These are phyloP conservation scores for Starmera quercuum DNA, from an alignment of 805 yeast species.

Conservation along the genomic window DNA sequence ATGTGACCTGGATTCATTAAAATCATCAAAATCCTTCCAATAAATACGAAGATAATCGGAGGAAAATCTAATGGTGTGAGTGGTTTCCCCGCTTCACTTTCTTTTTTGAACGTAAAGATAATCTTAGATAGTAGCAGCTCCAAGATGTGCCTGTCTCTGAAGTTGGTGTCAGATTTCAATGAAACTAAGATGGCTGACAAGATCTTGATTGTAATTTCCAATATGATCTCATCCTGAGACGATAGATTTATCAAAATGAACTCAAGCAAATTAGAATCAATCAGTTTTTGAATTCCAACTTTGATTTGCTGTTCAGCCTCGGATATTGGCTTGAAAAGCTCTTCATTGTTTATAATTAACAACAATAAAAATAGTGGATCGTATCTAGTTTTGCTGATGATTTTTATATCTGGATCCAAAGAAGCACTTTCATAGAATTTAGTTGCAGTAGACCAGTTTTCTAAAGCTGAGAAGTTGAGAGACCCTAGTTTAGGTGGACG, in stretches of 20 bases:
- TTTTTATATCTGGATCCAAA: constrained; percentile 9
- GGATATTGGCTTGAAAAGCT: constrained; percentile 35
- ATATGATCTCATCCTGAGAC: constrained; percentile 20
- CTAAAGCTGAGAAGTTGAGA: constrained; percentile 1
- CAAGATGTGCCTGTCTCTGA: constrained; percentile 50
- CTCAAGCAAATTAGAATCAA: constrained; percentile 50
- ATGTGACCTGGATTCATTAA: constrained; percentile 64
- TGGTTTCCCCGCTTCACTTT: constrained; percentile 10
- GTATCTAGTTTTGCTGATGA: constrained; percentile 26
- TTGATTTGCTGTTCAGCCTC: constrained; percentile 24
- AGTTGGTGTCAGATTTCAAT: constrained; percentile 32
- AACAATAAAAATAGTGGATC: constrained; percentile 68
- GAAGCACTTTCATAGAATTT: constrained; percentile 20
- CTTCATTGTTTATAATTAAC: constrained; percentile 55
- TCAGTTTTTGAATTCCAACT: constrained; percentile 47
- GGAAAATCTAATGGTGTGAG: constrained; percentile 21
- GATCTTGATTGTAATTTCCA: constrained; percentile 34
- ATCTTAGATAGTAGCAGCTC: constrained; percentile 43
- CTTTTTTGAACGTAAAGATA: constrained; percentile 23
- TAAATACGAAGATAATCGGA: constrained; percentile 44
- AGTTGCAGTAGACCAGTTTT: constrained; percentile 23
- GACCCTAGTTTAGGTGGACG: constrained; percentile 20
- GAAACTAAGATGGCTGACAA: constrained; percentile 36
- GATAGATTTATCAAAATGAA: constrained; percentile 41
- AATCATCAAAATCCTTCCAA: constrained; percentile 50